Conservation (phyloP, 441 rosid genomes). For the Erysimum cheiri region DNA sequence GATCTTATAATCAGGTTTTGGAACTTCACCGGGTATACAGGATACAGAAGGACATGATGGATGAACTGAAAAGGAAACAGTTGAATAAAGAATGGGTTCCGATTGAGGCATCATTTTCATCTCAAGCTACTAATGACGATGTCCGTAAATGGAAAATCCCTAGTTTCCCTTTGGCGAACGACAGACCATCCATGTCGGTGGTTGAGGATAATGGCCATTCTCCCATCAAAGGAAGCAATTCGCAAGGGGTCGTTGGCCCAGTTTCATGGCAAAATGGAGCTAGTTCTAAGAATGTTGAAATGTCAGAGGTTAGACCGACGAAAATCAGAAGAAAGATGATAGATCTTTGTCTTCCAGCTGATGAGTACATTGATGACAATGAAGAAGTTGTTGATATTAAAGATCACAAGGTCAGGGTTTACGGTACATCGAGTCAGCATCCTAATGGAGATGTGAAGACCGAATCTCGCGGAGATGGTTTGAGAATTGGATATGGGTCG, state of each 20-base stretch:
- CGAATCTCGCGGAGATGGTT: slow-evolving; percentile 50
- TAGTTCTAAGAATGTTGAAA: slow-evolving; percentile 62
- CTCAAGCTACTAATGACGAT: slow-evolving; percentile 76
- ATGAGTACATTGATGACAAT: slow-evolving; percentile 77
- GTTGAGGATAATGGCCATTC: slow-evolving; percentile 68
- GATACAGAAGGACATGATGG: slow-evolving; percentile 72
- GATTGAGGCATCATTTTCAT: slow-evolving; percentile 64
- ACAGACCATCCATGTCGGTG: slow-evolving; percentile 63
- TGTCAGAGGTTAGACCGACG: slow-evolving; percentile 64
- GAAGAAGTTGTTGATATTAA: slow-evolving; percentile 51
- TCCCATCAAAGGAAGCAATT: slow-evolving; percentile 65
- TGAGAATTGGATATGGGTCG: slow-evolving; percentile 48
- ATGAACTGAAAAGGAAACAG: slow-evolving; percentile 60
- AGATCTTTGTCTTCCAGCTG: slow-evolving; percentile 95
- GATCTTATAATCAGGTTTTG: slow-evolving; percentile 52
- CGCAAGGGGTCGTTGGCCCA: slow-evolving; percentile 53
- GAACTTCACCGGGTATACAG: slow-evolving; percentile 79
- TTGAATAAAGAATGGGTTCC: slow-evolving; percentile 43
- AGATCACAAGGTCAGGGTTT: slow-evolving; percentile 51
- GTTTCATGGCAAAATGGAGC: slow-evolving; percentile 69
- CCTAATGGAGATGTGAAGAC: slow-evolving; percentile 56
- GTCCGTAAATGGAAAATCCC: slow-evolving; percentile 64
- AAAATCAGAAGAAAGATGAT: slow-evolving; percentile 80
- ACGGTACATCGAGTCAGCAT: slow-evolving; percentile 54
- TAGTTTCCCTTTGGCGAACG: slow-evolving; percentile 61